Evolutionary conservation across 257 asterid genomes (phyloP), one percentile per base, ranked within the genome.

Genomic region (Jacaranda copaia): DNA sequence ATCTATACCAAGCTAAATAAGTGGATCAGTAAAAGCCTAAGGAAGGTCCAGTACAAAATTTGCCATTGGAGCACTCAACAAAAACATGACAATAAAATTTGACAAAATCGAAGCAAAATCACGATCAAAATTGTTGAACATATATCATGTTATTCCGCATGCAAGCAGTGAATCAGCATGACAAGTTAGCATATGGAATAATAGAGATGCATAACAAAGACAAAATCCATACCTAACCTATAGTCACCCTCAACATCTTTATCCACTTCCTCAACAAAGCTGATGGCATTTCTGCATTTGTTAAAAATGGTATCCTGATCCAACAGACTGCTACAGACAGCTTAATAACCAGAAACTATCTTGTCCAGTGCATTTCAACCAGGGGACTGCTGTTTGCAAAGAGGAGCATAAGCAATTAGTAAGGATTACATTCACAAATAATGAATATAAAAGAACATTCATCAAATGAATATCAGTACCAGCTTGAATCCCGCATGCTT

Each of bases 271-370:
- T 90, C 92, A 67, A 91, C 81, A 77, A 81, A 85, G 86, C 85
- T 83, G 73, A 91, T 84, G 56, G 97, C 89, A 69, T 75, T 81
- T 84, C 85, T 86, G 72, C 97, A 90, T 81, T 88, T 96, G 86
- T 70, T 82, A 63, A 88, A 77, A 66, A 90, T 80, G 78, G 85
- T 89, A 71, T 90, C 96, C 80, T 93, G 98, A 56, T 96, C 94
- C 68, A 81, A 74, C 72, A 82, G 91, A 77, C 89, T 86, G 81
- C 91, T 81, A 83, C 80, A 86, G 77, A 96, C 87, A 66, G 91
- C 85, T 78, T 96, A 90, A 86, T 86, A 93, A 83, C 96, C 88
- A 48, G 95, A 87, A 78, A 91, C 84, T 81, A 96, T 71, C 79
- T 85, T 93, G 74, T 90, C 99, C 83, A 91, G 38, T 39, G 89